Evolutionary conservation across 1,284 basidiomycete genomes (phyloP).

Genomic region (Leccinum pallidistipes): DNA sequence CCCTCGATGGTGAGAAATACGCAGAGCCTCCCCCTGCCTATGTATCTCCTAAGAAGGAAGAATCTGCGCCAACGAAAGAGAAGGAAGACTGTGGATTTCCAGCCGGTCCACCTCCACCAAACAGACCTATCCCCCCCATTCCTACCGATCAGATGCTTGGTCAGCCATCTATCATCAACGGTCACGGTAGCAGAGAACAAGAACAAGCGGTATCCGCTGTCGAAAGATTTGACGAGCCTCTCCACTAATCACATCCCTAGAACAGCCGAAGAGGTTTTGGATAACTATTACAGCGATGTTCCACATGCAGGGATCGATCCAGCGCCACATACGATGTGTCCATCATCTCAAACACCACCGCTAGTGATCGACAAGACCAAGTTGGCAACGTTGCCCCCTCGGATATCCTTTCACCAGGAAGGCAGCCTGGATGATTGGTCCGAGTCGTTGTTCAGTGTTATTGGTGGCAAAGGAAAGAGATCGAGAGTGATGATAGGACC

Average conservation of each 20-base stretch:
- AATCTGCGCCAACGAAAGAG: conserved; percentile 18
- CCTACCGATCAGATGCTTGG: conserved; percentile 7
- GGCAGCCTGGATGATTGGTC: conserved; percentile 37
- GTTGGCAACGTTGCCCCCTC: conserved; percentile 43
- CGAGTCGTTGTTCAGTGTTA: conserved; percentile 28
- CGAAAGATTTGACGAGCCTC: neutral
- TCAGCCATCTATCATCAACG: conserved; percentile 9
- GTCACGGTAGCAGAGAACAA: conserved; percentile 2
- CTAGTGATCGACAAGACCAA: conserved; percentile 33
- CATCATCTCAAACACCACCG: conserved; percentile 22
- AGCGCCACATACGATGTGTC: conserved; percentile 6
- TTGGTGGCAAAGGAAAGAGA: conserved; percentile 22
- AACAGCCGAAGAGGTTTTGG: conserved; percentile 29
- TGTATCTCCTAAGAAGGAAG: conserved; percentile 22
- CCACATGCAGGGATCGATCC: conserved; percentile 8
- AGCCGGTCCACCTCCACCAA: conserved; percentile 12
- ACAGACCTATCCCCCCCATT: conserved; percentile 21
- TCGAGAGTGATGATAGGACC: conserved; percentile 11
- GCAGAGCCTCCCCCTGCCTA: conserved; percentile 48
- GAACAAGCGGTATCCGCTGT: conserved; percentile 3
- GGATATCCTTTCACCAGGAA: conserved; percentile 52
- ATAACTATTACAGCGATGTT: conserved; percentile 22
- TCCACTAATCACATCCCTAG: conserved; percentile 18
- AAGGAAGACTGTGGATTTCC: conserved; percentile 13
- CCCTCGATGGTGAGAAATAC: conserved; percentile 19